These are phyloP conservation scores for Leptographium radiaticola DNA, from an alignment of 2,329 filamentous ascomycete genomes.

Conservation along the genomic window DNA sequence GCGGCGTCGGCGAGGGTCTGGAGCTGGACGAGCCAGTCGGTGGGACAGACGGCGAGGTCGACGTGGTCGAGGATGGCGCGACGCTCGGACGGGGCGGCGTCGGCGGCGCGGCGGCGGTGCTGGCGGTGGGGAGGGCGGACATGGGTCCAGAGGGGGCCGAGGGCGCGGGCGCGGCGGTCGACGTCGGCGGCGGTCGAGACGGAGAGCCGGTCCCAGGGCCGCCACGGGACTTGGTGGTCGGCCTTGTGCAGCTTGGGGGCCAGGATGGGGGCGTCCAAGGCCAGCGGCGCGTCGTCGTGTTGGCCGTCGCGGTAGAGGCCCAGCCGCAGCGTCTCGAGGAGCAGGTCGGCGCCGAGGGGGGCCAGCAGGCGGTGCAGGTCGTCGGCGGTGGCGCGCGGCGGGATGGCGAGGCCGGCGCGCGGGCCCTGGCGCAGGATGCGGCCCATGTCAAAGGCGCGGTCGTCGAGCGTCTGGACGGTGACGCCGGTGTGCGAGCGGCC, in stretches of 20 bases:
- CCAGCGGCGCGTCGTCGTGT: background rate
- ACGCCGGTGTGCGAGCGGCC: conserved; percentile 53
- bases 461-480: conserved; percentile 76
- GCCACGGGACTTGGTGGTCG: conserved; percentile 52
- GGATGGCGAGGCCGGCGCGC: conserved; percentile 33
- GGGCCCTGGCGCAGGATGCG: conserved; percentile 58
- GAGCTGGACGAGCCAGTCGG: conserved; percentile 1
- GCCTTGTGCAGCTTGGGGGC: conserved; percentile 62
- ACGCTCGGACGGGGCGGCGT: conserved; percentile 9
- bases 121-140: conserved; percentile 5
- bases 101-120: background rate
- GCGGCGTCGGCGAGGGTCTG: background rate
- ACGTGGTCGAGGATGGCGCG: conserved; percentile 27
- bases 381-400: conserved; percentile 26
- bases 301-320: conserved; percentile 40
- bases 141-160: conserved; percentile 54
- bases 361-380: conserved; percentile 41
- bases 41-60: conserved; percentile 12
- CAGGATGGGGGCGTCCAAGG: conserved; percentile 24
- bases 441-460: conserved; percentile 65
- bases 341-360: conserved; percentile 53
- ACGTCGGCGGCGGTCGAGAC: conserved; percentile 19
- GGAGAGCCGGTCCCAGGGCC: background rate
- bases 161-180: conserved; percentile 38
- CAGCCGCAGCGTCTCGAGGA: conserved; percentile 50